Evolutionary conservation across 805 yeast genomes (phyloP), one percentile per base, ranked within the genome.

Genomic region (Candida pini): DNA sequence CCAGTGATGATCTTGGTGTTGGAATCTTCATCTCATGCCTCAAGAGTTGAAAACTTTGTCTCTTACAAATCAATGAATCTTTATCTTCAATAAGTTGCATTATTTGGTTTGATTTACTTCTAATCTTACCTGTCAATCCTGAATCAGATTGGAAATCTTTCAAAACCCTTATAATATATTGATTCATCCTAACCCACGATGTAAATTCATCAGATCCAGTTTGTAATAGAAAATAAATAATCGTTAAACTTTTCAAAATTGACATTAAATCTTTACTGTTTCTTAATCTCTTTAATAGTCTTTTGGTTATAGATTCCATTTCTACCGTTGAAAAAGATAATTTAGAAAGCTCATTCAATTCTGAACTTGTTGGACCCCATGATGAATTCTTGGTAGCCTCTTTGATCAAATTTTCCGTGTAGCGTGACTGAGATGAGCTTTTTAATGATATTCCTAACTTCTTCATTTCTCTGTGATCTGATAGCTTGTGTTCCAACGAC

Each of bases 201-300:
- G 69, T 58, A 49, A 75, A 76, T 13, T 63, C 71, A 18, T 49
- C 51, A 0, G 81, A 71, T 0, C 83, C 83, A 25, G 73, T 69
- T 38, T 75, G 69, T 14, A 76, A 42, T 22, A 75, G 46, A 39
- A 71, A 76, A 21, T 70, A 60, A 3, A 75, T 58, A 10, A 78
- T 66, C 0, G 82, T 72, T 13, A 76, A 50, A 2, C 75, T 64
- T 48, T 77, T 78, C 34, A 74, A 47, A 0, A 73, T 47, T 21
- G 60, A 64, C 8, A 64, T 44, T 45, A 71, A 59, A 30, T 62
- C 58, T 21, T 52, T 58, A 9, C 54, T 56, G 8, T 5, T 22
- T 12, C 50, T 51, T 4, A 77, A 42, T 30, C 74, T 53, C 44
- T 66, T 72, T 14, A 50, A 49, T 4, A 78, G 39, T 5, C 64